phyloP scores from a whole-genome alignment of 75 land plant genomes.

The Azolla pinnata region DNA sequence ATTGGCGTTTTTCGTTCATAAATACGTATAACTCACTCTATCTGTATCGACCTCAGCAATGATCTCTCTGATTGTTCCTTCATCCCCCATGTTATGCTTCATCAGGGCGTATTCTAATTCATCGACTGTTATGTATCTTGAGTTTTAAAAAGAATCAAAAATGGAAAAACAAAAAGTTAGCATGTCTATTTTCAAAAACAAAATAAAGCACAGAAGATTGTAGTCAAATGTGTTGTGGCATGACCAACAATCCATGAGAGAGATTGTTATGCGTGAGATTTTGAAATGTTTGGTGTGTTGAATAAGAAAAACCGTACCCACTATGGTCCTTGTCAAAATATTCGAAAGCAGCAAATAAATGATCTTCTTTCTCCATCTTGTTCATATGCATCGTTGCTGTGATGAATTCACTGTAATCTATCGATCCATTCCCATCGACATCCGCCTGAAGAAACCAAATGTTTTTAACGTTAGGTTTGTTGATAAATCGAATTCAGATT shows the following conservation, averaged over 20 bases:
- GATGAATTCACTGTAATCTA: slow-evolving; percentile 78
- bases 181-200: neutral
- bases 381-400: slow-evolving; percentile 80
- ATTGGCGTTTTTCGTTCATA: neutral
- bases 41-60: slow-evolving; percentile 62
- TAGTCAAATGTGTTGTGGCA: neutral
- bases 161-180: neutral
- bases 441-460: slow-evolving; percentile 45
- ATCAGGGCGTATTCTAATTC: slow-evolving; percentile 62
- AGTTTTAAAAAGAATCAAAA: slow-evolving; percentile 1
- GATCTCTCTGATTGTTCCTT: slow-evolving; percentile 53
- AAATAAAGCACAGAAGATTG: neutral
- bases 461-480: no score
- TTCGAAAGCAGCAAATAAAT: slow-evolving; percentile 59
- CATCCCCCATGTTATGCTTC: slow-evolving; percentile 52
- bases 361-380: slow-evolving; percentile 56
- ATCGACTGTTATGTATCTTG: slow-evolving; percentile 59
- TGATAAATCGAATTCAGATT: no score
- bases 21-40: slow-evolving; percentile 39
- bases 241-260: neutral
- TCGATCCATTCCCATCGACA: slow-evolving; percentile 88
- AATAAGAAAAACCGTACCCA: slow-evolving; percentile 26
- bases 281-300: neutral
- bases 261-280: neutral
- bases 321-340: slow-evolving; percentile 68